Base-by-base conservation (phyloP, 2,329 filamentous ascomycete species). In the Pseudogymnoascus sp. region DNA sequence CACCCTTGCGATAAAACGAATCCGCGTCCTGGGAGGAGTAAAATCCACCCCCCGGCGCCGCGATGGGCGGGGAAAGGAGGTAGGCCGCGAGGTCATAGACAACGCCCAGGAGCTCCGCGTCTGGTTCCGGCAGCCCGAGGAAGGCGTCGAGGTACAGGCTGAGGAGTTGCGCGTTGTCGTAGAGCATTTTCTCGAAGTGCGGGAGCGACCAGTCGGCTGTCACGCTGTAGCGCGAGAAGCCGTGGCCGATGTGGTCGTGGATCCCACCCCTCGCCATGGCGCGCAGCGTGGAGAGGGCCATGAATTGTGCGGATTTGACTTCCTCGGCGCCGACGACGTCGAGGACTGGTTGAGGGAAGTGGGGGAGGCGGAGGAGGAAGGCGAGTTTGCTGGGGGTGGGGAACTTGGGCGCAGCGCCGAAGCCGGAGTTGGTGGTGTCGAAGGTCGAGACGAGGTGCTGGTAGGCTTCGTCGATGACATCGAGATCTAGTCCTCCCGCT, bases 101-200 rank as follows among this genome's bases (percentile, higher is more conserved):
- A 1, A 88, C 86, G 47, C 90, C 86, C 11, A 91, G 82, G 64
- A 96, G 85, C 69, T 96, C 89, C 4, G 84, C 81, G 10, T 88
- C 82, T 75, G 74, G 23, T 70, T 73, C 11, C 53, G 67, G 62
- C 2, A 68, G 70, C 11, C 72, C 65, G 10, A 91, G 80, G 80
- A 92, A 97, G 0, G 90, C 92, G 70, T 97, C 92, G 5, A 96
- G 80, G 70, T 94, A 97, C 5, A 94, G 81, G 23, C 87, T 83
- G 2, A 99, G 78, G 1, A 97, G 81, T 68, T 97, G 88, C 0
- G 90, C 88, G 70, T 99, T 96, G 72, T 97, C 94, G 62, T 91
- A 92, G 8, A 97, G 83, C 83, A 97, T 92, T 78, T 97, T 97
- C 77, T 99, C 94, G 70, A 97, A 99, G 73, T 96, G 92, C 10